Evolutionary conservation across 1,139 yeast genomes (phyloP), one percentile per base, ranked within the genome.

Genomic region (Lodderomyces jiufengensis): DNA sequence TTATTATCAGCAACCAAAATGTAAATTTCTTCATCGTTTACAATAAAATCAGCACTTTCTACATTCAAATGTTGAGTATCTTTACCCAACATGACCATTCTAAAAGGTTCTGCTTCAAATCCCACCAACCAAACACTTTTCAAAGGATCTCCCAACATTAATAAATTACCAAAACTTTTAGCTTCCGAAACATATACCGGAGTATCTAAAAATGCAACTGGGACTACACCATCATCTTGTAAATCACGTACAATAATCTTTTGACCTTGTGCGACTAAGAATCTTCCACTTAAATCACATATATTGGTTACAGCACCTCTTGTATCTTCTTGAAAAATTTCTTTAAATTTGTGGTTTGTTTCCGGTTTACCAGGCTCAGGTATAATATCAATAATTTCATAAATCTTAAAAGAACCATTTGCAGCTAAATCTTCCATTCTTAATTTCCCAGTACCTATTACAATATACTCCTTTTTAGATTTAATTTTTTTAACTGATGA

Each of bases 341-440:
- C 78, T 51, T 86, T 86, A 47, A 92, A 70, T 55, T 83, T 84
- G 55, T 76, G 85, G 47, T 80, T 82, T 2, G 90, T 82, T 49
- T 87, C 95, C 0, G 97, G 96, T 42, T 71, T 76, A 0, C 84
- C 92, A 1, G 94, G 94, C 51, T 88, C 96, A 0, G 97, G 96
- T 42, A 87, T 87, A 55, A 88, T 84, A 44, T 82, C 90, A 36
- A 84, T 81, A 28, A 86, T 70, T 46, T 88, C 95, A 48, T 66
- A 80, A 2, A 90, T 64, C 45, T 80, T 78, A 57, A 87, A 84
- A 2, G 83, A 69, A 0, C 98, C 98, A 50, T 80, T 78, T 1
- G 95, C 77, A 4, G 88, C 76, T 39, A 84, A 65, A 61, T 88
- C 97, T 54, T 92, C 98, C 46, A 84, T 80, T 40, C 95, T 72